These are phyloP conservation scores for Calvatia gigantea DNA, from an alignment of 768 basidiomycete genomes.

Conservation along the genomic window DNA sequence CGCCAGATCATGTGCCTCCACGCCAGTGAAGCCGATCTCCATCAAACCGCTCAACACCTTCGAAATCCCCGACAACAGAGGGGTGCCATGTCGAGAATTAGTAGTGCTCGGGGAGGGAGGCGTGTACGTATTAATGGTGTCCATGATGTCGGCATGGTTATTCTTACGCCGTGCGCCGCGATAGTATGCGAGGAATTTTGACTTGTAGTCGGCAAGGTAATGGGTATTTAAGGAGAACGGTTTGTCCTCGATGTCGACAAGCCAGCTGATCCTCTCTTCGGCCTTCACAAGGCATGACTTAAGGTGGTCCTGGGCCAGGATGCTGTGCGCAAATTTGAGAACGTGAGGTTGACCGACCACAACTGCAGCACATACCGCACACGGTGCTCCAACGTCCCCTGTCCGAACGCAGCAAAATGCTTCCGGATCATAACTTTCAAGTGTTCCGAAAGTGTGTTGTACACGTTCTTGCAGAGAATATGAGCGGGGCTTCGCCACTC, in stretches of 20 bases:
- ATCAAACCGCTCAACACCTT: conserved; percentile 32
- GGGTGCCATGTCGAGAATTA: background rate
- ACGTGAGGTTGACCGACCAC: background rate
- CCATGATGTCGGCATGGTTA: conserved; percentile 21
- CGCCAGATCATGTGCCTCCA: conserved; percentile 39
- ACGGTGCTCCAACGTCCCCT: conserved; percentile 48
- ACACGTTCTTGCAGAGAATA: conserved; percentile 39
- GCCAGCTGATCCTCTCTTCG: conserved; percentile 41
- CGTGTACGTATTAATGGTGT: conserved; percentile 19
- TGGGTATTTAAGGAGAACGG: conserved; percentile 53
- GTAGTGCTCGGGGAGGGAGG: conserved; percentile 4
- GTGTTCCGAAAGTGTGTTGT: conserved; percentile 33
- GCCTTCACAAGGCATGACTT: conserved; percentile 37
- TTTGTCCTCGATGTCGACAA: conserved; percentile 43
- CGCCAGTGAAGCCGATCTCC: conserved; percentile 35
- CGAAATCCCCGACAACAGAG: conserved; percentile 21
- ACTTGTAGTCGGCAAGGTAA: conserved; percentile 42
- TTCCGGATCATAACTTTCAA: conserved; percentile 37
- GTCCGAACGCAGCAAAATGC: conserved; percentile 52
- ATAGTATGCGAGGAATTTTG: conserved; percentile 43
- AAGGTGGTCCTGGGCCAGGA: conserved; percentile 44
- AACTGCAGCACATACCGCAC: conserved; percentile 31
- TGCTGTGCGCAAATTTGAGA: conserved; percentile 8
- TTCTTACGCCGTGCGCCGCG: conserved; percentile 34
- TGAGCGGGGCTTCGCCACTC: conserved; percentile 50